Evolutionary conservation across 2,329 filamentous ascomycete genomes (phyloP).

Genomic region (Aspergillus pseudotamarii): DNA sequence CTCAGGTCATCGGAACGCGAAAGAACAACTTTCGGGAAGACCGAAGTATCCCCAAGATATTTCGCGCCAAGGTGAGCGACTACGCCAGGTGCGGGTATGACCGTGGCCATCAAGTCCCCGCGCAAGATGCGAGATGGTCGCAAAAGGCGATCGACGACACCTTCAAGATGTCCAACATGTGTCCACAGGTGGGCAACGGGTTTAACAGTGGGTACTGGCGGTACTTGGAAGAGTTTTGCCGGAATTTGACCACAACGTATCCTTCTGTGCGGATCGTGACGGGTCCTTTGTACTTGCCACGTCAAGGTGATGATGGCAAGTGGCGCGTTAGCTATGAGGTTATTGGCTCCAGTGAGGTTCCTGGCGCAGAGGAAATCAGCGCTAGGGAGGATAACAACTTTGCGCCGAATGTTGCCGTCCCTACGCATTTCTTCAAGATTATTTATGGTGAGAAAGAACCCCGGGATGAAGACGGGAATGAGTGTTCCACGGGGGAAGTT

Average conservation of each 20-base stretch:
- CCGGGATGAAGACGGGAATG: constrained; percentile 39
- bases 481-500: constrained; percentile 64
- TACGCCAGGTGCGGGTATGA: constrained; percentile 96
- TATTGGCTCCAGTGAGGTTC: constrained; percentile 63
- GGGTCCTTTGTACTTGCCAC: constrained; percentile 89
- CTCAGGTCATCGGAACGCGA: constrained; percentile 74
- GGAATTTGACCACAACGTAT: constrained; percentile 76
- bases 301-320: constrained; percentile 84
- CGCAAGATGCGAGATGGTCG: constrained; percentile 93
- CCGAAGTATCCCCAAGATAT: constrained; percentile 74
- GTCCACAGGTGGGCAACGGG: constrained; percentile 93
- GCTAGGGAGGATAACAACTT: neutral
- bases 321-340: constrained; percentile 96
- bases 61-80: constrained; percentile 87
- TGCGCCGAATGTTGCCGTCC: constrained; percentile 91
- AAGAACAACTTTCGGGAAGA: constrained; percentile 86
- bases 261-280: constrained; percentile 90
- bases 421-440: constrained; percentile 99
- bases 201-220: constrained; percentile 99
- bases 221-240: constrained; percentile 96
- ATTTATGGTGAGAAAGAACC: constrained; percentile 88
- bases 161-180: constrained; percentile 94
- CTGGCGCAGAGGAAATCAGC: constrained; percentile 37
- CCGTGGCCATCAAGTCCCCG: constrained; percentile 93
- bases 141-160: constrained; percentile 94